phyloP scores from a whole-genome alignment of 139 green algal genomes.

The Nannochloris sp. region DNA sequence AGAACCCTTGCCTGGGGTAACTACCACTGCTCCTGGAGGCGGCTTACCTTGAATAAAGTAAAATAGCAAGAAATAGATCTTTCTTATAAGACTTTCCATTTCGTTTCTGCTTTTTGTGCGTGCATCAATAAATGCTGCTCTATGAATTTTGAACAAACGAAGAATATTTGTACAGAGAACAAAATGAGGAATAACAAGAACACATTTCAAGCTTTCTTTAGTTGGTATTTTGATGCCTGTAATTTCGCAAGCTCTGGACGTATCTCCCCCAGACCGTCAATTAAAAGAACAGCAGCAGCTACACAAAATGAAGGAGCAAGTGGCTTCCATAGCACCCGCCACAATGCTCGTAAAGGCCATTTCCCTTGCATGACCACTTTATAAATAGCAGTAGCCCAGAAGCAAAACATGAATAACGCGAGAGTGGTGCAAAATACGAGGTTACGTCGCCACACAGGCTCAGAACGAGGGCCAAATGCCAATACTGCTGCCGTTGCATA shows the following conservation, averaged over 20 bases:
- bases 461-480: background rate
- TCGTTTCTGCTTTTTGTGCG: no score
- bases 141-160: no score
- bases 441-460: background rate
- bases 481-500: background rate
- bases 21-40: no score
- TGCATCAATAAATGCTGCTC: no score
- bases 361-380: background rate
- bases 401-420: background rate
- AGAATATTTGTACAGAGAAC: no score
- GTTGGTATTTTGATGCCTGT: background rate
- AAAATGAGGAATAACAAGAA: no score
- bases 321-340: constrained; percentile 18
- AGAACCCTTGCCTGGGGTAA: no score
- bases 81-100: no score
- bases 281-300: background rate
- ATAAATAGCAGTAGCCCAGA: constrained; percentile 5
- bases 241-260: background rate
- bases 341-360: background rate
- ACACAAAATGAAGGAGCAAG: constrained; percentile 3
- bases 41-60: no score
- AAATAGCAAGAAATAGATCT: no score
- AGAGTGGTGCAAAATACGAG: background rate
- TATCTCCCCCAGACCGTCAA: background rate
- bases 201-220: constrained; percentile 14